Base-by-base conservation (phyloP, 2,329 filamentous ascomycete species). In the Paramyrothecium roridum region DNA sequence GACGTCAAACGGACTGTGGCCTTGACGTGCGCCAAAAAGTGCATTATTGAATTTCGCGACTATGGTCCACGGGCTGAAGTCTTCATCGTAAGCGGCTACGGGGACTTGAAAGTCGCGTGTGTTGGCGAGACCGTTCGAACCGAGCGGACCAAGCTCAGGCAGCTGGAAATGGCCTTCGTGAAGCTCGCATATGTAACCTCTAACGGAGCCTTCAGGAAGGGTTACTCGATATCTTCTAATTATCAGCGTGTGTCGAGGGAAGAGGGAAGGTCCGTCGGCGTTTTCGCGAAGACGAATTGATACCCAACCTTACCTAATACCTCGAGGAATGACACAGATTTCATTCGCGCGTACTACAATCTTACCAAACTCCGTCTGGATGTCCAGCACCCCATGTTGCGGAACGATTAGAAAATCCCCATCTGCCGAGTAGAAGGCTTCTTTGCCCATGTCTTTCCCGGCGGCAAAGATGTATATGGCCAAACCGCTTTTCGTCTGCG, bases 1-100 rank as follows among this genome's bases (percentile, higher is more conserved):
- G 0, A 93, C 83, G 66, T 93, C 89, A 63, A 92, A 93, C 0
- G 89, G 89, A 0, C 85, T 87, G 69, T 92, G 89, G 11, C 78
- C 72, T 72, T 92, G 89, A 30, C 10, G 26, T 10, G 26, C 26
- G 26, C 26, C 26, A 10, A 30, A 30, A 53, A 90, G 80, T 48
- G 78, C 75, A 61, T 86, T 84, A 65, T 84, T 84, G 66, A 89
- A 87, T 69, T 89, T 89, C 67, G 77, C 78, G 52, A 79, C 78
- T 48, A 90, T 72, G 17, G 74, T 79, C 26, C 26, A 30, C 6
- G 26, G 26, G 26, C 6, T 30, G 10, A 30, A 30, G 26, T 30
- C 26, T 30, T 30, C 26, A 10, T 85, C 79, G 57, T 85, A 88
- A 30, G 72, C 68, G 0, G 87, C 86, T 6, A 83, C 74, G 0